A percentile compares a stretch with the other conserved stretches of the same genome.
phyloP scores from a whole-genome alignment of 2,329 filamentous ascomycete genomes.

The Penicillium polonicum region DNA sequence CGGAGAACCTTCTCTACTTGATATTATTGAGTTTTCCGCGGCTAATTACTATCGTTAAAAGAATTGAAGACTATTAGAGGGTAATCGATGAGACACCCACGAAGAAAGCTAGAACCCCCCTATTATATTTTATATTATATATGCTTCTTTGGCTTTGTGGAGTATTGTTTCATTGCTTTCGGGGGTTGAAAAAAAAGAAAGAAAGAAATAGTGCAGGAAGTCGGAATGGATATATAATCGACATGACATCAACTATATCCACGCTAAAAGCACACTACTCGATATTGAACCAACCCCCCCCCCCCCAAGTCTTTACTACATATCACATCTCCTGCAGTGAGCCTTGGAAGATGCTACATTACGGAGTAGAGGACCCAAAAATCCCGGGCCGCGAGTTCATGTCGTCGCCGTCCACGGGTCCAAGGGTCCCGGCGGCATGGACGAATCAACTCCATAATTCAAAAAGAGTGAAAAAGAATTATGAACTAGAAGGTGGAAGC shows the following conservation, averaged over 20 bases:
- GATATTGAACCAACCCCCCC: neutral
- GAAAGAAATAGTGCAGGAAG: neutral
- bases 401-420: slow-evolving; percentile 1
- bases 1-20: neutral
- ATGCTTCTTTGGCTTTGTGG: neutral
- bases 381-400: neutral
- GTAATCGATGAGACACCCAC: neutral
- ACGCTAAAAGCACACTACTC: neutral
- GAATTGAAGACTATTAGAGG: too few species aligned
- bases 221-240: neutral
- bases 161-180: neutral
- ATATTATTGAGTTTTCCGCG: neutral
- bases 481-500: neutral
- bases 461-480: neutral
- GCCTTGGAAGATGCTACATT: neutral
- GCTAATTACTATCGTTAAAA: neutral
- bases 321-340: neutral
- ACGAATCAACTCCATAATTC: neutral
- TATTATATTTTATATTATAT: neutral
- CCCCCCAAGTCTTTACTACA: neutral
- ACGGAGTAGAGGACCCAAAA: neutral
- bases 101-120: neutral
- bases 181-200: neutral
- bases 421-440: neutral
- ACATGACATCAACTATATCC: neutral